Evolutionary conservation across 306 rosid genomes (phyloP).

Genomic region (Betula pendula): DNA sequence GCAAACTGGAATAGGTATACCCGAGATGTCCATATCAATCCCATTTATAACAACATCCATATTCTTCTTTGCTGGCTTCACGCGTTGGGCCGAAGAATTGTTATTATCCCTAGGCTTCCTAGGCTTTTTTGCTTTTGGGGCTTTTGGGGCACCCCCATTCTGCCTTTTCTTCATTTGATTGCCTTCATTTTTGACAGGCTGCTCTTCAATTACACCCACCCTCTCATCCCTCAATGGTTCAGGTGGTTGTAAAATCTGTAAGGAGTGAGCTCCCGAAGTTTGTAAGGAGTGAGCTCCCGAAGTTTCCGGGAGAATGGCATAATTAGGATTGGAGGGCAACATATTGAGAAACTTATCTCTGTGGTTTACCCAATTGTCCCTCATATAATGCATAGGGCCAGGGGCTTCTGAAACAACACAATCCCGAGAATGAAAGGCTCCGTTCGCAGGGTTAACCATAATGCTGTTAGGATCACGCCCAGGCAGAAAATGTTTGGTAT

Average conservation of each 20-base stretch:
- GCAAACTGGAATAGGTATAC: conserved; percentile 89
- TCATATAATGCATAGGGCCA: conserved; percentile 57
- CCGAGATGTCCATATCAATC: conserved; percentile 75
- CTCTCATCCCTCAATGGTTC: conserved; percentile 62
- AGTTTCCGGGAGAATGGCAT: conserved; percentile 64
- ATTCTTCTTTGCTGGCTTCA: conserved; percentile 72
- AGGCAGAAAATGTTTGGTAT: conserved; percentile 60
- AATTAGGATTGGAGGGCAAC: conserved; percentile 63
- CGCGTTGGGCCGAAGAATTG: conserved; percentile 56
- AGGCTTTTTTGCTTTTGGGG: conserved; percentile 78
- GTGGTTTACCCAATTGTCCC: conserved; percentile 74
- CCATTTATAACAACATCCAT: conserved; percentile 84
- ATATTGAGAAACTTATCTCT: conserved; percentile 72
- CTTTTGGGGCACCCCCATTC: conserved; percentile 56
- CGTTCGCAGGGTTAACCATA: conserved; percentile 53
- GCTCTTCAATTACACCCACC: conserved; percentile 58
- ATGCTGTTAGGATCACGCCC: conserved; percentile 66
- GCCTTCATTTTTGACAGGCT: conserved; percentile 53
- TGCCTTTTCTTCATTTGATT: conserved; percentile 71
- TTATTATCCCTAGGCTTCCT: conserved; percentile 69
- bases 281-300: conserved; percentile 52
- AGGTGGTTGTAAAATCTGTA: conserved; percentile 61
- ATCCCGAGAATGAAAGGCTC: conserved; percentile 60
- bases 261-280: conserved; percentile 58
- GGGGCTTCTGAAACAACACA: conserved; percentile 60